A percentile compares a stretch with the other conserved stretches of the same genome.
These are phyloP conservation scores for Glebionis coronaria DNA, from an alignment of 129 eudicot species.

Conservation along the genomic window DNA sequence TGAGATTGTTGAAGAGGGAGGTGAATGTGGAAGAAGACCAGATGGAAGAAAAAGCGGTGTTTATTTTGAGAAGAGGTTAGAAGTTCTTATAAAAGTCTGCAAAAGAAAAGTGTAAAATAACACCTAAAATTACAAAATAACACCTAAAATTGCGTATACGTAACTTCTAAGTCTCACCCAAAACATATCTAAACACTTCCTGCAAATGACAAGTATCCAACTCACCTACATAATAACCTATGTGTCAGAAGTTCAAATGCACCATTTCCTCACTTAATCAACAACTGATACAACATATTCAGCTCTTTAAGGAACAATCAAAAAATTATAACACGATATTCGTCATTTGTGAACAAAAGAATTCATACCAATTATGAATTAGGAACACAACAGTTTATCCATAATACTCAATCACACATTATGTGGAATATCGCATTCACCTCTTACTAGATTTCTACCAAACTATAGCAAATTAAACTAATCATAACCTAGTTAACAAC, in stretches of 20 bases:
- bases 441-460: constrained; percentile 5
- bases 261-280: not conserved
- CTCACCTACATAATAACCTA: constrained; percentile 1
- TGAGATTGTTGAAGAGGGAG: too few species aligned
- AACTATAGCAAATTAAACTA: not conserved
- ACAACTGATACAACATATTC: not conserved
- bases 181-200: not conserved
- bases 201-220: not conserved
- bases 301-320: not conserved
- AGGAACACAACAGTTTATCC: not conserved
- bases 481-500: not conserved
- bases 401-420: not conserved
- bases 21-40: too few species aligned
- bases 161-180: too few species aligned
- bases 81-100: too few species aligned
- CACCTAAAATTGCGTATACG: too few species aligned
- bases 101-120: too few species aligned
- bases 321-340: not conserved
- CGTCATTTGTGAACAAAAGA: not conserved
- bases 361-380: not conserved
- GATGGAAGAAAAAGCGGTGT: too few species aligned
- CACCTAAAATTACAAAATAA: too few species aligned
- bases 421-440: not conserved
- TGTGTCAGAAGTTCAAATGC: not conserved
- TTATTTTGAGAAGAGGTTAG: too few species aligned